These are phyloP conservation scores for Hymenoscyphus salicellus DNA, from an alignment of 2,329 filamentous ascomycete species.

Conservation along the genomic window DNA sequence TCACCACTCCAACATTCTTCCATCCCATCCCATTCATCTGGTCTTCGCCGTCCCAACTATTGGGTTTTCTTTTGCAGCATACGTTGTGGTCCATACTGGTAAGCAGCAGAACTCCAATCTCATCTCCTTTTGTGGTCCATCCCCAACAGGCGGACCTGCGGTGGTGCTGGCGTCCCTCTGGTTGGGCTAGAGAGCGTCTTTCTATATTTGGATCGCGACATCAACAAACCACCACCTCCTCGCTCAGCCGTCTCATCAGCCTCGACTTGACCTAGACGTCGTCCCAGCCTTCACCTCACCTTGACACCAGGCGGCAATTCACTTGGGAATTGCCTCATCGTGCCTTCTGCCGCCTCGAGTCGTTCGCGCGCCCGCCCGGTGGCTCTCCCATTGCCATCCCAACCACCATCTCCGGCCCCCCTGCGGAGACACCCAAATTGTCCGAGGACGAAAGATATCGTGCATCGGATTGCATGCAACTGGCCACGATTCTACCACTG, in stretches of 20 bases:
- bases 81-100: constrained; percentile 1
- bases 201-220: constrained; percentile 24
- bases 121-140: neutral
- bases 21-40: neutral
- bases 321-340: neutral
- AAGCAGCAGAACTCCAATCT: neutral
- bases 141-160: neutral
- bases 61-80: neutral
- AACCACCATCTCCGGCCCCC: constrained; percentile 7
- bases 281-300: constrained; percentile 1
- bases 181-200: neutral
- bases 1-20: neutral
- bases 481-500: constrained; percentile 16
- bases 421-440: constrained; percentile 15
- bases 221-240: constrained; percentile 21
- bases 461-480: constrained; percentile 23
- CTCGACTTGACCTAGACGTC: constrained; percentile 4
- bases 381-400: neutral
- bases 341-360: neutral
- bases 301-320: neutral
- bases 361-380: constrained; percentile 6
- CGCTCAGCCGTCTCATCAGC: constrained; percentile 12
- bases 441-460: constrained; percentile 23
- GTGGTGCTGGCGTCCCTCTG: neutral
- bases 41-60: neutral